A percentile compares a stretch with the other conserved stretches of the same genome.
phyloP scores from a whole-genome alignment of 192 early-diverging fungal species.

The Coemansia sp. region DNA sequence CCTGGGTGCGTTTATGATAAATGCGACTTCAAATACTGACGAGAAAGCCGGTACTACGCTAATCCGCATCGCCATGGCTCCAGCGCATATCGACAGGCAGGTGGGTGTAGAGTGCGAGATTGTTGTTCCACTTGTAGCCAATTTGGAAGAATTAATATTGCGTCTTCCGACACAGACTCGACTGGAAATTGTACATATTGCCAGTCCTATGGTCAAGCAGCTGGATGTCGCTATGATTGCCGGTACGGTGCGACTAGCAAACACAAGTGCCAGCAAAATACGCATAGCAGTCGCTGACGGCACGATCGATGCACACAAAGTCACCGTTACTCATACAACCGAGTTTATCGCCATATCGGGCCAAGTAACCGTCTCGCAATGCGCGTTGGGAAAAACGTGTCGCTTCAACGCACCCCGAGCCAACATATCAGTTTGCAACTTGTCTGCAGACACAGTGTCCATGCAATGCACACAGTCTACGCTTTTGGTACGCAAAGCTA shows the following conservation, averaged over 20 bases:
- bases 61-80: background rate
- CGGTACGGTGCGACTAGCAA: constrained; percentile 9
- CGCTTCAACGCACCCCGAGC: constrained; percentile 18
- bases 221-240: constrained; percentile 30
- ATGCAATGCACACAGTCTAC: background rate
- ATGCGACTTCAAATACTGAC: background rate
- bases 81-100: background rate
- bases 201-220: background rate
- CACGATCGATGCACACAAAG: constrained; percentile 3
- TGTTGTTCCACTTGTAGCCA: background rate
- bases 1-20: background rate
- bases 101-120: constrained; percentile 10
- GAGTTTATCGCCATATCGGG: constrained; percentile 28
- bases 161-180: constrained; percentile 26
- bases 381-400: constrained; percentile 8
- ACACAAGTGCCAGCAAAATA: constrained; percentile 1
- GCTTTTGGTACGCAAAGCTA: background rate
- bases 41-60: background rate
- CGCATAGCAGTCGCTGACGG: constrained; percentile 30
- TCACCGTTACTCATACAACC: background rate
- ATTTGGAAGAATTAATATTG: constrained; percentile 5
- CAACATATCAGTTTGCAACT: background rate
- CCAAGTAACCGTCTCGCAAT: constrained; percentile 6
- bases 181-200: constrained; percentile 7
- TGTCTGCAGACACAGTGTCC: background rate